phyloP scores from a whole-genome alignment of 192 early-diverging fungal species.

The Backusella psychrophila region DNA sequence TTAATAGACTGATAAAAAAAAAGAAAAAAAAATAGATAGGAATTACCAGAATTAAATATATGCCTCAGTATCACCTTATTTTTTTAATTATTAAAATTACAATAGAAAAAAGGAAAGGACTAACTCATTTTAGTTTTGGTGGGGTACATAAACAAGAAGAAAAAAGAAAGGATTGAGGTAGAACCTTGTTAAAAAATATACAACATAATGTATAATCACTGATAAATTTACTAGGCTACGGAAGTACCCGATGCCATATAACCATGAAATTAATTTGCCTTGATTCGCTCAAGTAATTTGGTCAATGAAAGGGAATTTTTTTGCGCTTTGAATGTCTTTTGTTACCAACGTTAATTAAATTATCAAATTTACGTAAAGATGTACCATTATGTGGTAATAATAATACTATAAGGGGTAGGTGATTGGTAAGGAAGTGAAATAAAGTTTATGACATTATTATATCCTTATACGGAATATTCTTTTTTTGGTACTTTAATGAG shows the following conservation, averaged over 20 bases:
- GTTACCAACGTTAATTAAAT: background rate
- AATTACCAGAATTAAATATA: background rate
- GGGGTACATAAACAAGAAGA: background rate
- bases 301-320: background rate
- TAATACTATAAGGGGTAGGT: background rate
- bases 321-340: background rate
- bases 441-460: background rate
- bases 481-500: background rate
- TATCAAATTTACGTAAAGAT: background rate
- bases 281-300: background rate
- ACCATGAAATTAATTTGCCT: background rate
- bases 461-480: background rate
- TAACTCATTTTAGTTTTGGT: background rate
- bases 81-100: background rate
- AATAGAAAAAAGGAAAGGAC: background rate
- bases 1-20: background rate
- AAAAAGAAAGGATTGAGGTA: background rate
- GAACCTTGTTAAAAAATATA: background rate
- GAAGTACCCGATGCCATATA: background rate
- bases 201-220: background rate
- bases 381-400: background rate
- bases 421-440: background rate
- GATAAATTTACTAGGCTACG: slow-evolving; percentile 1
- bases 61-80: background rate
- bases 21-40: background rate